These are phyloP conservation scores for Stropharia rugosoannulata DNA, from an alignment of 768 basidiomycete species.

Conservation along the genomic window DNA sequence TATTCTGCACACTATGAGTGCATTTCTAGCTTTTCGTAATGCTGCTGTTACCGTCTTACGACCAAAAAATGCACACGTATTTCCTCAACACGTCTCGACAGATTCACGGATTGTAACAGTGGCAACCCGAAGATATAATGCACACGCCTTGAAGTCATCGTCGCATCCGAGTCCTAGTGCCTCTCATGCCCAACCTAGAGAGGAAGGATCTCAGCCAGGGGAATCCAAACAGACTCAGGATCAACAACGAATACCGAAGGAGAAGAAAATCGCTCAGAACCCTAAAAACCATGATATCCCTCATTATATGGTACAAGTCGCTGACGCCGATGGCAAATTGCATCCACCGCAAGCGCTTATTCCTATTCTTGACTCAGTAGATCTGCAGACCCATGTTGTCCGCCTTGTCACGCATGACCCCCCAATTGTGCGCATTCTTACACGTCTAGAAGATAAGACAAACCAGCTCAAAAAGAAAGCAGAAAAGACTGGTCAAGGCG, in stretches of 20 bases:
- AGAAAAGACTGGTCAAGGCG: conserved; percentile 35
- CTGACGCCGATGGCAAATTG: conserved; percentile 15
- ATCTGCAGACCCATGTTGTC: conserved; percentile 42
- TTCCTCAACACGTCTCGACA: neutral
- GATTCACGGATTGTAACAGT: neutral
- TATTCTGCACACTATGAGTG: conserved; percentile 20
- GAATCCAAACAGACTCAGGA: neutral
- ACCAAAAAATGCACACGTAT: neutral
- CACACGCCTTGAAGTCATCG: too few species aligned
- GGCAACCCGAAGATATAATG: too few species aligned
- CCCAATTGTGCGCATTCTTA: conserved; percentile 61
- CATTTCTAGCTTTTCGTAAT: conserved; percentile 29
- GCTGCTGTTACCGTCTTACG: conserved; percentile 22
- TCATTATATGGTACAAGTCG: conserved; percentile 18
- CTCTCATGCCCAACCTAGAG: neutral
- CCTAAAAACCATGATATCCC: conserved; percentile 24
- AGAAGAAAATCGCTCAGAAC: neutral
- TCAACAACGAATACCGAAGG: neutral
- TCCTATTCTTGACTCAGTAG: conserved; percentile 43
- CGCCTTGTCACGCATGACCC: conserved; percentile 54
- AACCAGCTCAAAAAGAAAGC: conserved; percentile 36
- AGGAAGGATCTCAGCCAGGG: neutral
- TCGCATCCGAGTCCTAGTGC: neutral
- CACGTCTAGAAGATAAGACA: conserved; percentile 20
- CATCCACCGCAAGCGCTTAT: conserved; percentile 25